Percentiles rank a stretch among this genome's conserved stretches.
Evolutionary conservation across 148 eudicot genomes (phyloP).

Genomic region (Arctostaphylos glauca): DNA sequence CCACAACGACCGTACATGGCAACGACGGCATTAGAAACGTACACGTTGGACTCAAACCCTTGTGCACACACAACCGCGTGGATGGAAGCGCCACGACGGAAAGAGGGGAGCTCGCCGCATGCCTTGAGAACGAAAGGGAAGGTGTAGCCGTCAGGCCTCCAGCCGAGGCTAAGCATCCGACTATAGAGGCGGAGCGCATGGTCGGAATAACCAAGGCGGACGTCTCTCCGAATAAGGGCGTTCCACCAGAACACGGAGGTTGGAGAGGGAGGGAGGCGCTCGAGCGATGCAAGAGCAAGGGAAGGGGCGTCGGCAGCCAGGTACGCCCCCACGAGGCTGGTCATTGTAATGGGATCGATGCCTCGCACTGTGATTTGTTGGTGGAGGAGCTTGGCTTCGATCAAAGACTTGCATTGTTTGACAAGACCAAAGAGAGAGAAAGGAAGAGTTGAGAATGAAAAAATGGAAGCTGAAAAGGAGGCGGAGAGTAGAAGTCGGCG

Average conservation of each 20-base stretch:
- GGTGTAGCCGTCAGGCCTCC: conserved; percentile 60
- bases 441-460: background rate
- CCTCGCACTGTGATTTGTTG: conserved; percentile 34
- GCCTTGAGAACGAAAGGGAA: conserved; percentile 65
- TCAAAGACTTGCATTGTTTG: conserved; percentile 28
- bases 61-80: conserved; percentile 34
- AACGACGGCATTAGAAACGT: conserved; percentile 51
- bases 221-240: conserved; percentile 39
- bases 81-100: conserved; percentile 30
- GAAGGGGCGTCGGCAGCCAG: conserved; percentile 24
- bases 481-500: background rate
- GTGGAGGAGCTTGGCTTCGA: conserved; percentile 33
- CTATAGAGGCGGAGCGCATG: conserved; percentile 26
- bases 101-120: conserved; percentile 37
- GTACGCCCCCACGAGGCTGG: conserved; percentile 29
- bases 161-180: conserved; percentile 40
- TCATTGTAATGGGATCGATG: conserved; percentile 8
- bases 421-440: conserved; percentile 8
- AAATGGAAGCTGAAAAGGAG: background rate
- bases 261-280: conserved; percentile 32
- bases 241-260: conserved; percentile 50
- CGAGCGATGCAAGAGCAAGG: conserved; percentile 32
- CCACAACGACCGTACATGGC: conserved; percentile 67
- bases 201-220: conserved; percentile 11
- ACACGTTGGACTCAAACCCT: conserved; percentile 56